phyloP scores from a whole-genome alignment of 2,329 filamentous ascomycete genomes.

The Xylaria sp. region DNA sequence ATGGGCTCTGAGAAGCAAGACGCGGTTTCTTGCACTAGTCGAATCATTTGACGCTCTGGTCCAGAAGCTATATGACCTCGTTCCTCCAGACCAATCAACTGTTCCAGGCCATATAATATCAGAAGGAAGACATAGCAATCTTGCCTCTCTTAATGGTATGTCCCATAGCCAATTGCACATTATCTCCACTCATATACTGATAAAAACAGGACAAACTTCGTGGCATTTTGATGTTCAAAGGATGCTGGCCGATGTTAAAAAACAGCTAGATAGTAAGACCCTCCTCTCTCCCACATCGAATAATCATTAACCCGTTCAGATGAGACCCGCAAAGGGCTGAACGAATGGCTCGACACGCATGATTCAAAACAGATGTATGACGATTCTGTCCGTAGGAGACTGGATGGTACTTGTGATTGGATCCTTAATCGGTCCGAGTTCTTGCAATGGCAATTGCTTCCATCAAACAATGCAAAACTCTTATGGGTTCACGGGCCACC shows the following conservation, averaged over 20 bases:
- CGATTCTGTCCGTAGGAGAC: conserved; percentile 36
- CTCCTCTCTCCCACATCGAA: too few species aligned
- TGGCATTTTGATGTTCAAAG: too few species aligned
- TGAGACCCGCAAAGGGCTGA: conserved; percentile 1
- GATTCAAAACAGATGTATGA: conserved; percentile 34
- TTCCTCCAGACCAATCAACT: not conserved
- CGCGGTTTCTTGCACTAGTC: not conserved
- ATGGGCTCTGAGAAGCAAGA: conserved; percentile 25
- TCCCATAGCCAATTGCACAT: not conserved
- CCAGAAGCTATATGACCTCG: conserved; percentile 19
- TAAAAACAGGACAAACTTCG: too few species aligned
- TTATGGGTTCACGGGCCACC: conserved; percentile 51
- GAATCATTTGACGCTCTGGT: conserved; percentile 9
- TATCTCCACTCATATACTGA: too few species aligned
- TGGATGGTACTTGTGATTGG: conserved; percentile 47
- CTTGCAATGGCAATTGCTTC: conserved; percentile 39
- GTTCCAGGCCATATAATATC: too few species aligned
- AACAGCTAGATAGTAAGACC: too few species aligned
- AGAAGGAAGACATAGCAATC: too few species aligned
- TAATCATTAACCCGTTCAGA: conserved; percentile 3
- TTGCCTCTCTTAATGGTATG: not conserved
- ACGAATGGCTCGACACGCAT: conserved; percentile 9
- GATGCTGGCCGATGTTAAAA: too few species aligned
- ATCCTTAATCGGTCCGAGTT: conserved; percentile 39
- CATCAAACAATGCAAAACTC: conserved; percentile 21